Evolutionary conservation across 2,329 filamentous ascomycete genomes (phyloP), one percentile per base, ranked within the genome.

Genomic region (Penicillium sp.): DNA sequence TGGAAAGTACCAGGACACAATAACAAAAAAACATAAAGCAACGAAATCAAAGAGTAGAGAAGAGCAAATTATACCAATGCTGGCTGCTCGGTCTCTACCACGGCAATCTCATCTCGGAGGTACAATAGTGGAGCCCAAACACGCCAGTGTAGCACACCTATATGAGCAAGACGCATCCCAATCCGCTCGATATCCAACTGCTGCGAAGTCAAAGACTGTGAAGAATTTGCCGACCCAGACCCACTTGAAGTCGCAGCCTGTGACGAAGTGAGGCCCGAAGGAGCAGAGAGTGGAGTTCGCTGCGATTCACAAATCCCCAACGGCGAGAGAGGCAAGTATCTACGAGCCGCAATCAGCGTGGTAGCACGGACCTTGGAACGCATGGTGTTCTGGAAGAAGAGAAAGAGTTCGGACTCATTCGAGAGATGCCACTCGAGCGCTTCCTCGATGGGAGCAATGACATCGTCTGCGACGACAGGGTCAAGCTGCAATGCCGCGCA

Each of bases 71-170:
- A 64, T 29, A 66, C 41, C 34, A 68, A 56, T 1, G 30, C 36
- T 1, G 42, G 41, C 3, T 59, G 48, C 6, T 58, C 59, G 9
- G 47, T 16, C 16, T 49, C 40, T 7, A 53, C 51, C 18, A 61
- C 59, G 7, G 60, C 61, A 34, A 61, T 58, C 43, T 59, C 57
- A 36, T 73, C 70, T 19, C 67, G 61, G 23, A 70, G 61, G 49
- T 96, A 96, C 11, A 88, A 84, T 49, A 96, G 78, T 2, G 84
- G 83, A 1, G 84, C 83, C 91, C 92, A 97, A 3, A 96, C 88
- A 45, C 90, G 83, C 91, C 92, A 97, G 73, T 97, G 91, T 23
- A 97, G 76, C 6, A 94, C 81, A 13, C 89, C 85, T 41, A 97
- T 84, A 67, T 97, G 93, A 6, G 90, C 87, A 47, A 96, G 80